Evolutionary conservation across 2,329 filamentous ascomycete species (phyloP).

Genomic region (Phoma sp.): DNA sequence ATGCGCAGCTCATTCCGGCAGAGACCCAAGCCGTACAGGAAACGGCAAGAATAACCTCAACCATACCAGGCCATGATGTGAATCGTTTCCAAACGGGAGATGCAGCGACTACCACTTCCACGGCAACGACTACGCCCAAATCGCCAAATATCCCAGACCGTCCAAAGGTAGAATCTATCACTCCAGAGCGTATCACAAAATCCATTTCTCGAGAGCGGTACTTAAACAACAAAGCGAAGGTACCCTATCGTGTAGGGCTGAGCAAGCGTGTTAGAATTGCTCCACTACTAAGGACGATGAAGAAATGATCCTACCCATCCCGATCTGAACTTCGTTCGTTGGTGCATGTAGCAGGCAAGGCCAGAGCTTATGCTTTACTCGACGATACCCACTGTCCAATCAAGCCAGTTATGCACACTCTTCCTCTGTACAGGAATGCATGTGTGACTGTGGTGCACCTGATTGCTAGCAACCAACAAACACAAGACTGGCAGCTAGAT

Average conservation of each 20-base stretch:
- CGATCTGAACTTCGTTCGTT: not conserved
- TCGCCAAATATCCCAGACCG: slow-evolving; percentile 2
- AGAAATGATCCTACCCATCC: slow-evolving; percentile 44
- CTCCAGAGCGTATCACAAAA: slow-evolving; percentile 18
- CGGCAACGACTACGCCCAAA: not conserved
- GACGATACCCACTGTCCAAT: slow-evolving; percentile 11
- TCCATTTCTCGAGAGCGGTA: slow-evolving; percentile 22
- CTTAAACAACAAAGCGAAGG: slow-evolving; percentile 48
- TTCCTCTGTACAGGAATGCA: not conserved
- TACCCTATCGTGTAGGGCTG: slow-evolving; percentile 57
- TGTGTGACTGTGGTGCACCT: not conserved
- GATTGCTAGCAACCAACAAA: not conserved
- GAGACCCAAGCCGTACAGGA: not conserved
- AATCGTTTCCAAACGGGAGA: not conserved
- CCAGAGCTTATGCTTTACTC: not conserved
- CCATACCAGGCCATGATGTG: not conserved
- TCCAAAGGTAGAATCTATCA: slow-evolving; percentile 27
- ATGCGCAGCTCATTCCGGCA: not conserved
- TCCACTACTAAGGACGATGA: slow-evolving; percentile 56
- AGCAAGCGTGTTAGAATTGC: slow-evolving; percentile 58
- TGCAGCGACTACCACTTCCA: not conserved
- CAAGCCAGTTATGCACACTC: not conserved
- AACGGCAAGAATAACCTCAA: not conserved
- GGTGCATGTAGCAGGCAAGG: not conserved
- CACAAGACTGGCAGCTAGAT: not conserved